Percentiles rank a stretch among this genome's conserved stretches.
phyloP scores from a whole-genome alignment of 768 basidiomycete genomes.

The Epithele typhae region DNA sequence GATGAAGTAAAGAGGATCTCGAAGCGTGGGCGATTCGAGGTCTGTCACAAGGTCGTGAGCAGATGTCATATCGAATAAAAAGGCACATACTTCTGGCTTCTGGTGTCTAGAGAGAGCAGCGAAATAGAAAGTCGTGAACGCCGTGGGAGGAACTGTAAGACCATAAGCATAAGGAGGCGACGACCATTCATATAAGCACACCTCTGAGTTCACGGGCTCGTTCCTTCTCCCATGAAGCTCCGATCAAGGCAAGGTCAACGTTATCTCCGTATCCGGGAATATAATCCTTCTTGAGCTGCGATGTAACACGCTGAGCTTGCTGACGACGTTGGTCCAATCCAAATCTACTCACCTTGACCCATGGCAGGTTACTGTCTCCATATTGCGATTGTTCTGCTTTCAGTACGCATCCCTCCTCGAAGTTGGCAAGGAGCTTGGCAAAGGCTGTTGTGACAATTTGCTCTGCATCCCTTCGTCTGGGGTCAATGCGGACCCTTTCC shows the following conservation, averaged over 20 bases:
- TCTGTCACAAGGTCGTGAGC: too few species aligned
- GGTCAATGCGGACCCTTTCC: slow-evolving; percentile 37
- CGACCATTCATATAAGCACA: slow-evolving; percentile 23
- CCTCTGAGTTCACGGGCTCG: slow-evolving; percentile 75
- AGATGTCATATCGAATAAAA: too few species aligned
- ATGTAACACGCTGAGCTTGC: background rate
- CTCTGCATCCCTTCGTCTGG: slow-evolving; percentile 23
- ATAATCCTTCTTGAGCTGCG: slow-evolving; percentile 76
- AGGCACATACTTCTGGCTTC: too few species aligned
- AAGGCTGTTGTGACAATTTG: slow-evolving; percentile 41
- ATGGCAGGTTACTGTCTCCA: slow-evolving; percentile 58
- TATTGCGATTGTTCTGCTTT: slow-evolving; percentile 71
- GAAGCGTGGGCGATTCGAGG: slow-evolving; percentile 46
- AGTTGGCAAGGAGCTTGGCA: slow-evolving; percentile 43
- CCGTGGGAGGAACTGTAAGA: slow-evolving; percentile 59
- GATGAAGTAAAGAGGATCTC: slow-evolving; percentile 71
- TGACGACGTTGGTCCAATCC: background rate
- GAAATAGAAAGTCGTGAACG: slow-evolving; percentile 77
- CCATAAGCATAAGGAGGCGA: too few species aligned
- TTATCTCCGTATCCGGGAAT: slow-evolving; percentile 81
- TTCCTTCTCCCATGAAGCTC: slow-evolving; percentile 74
- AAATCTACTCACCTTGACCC: slow-evolving; percentile 63
- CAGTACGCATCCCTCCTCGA: slow-evolving; percentile 71
- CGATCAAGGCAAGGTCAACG: slow-evolving; percentile 74
- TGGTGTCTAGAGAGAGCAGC: slow-evolving; percentile 56